These are phyloP conservation scores for Colletotrichum lindemuthianum DNA, from an alignment of 2,329 filamentous ascomycete genomes.

Conservation along the genomic window DNA sequence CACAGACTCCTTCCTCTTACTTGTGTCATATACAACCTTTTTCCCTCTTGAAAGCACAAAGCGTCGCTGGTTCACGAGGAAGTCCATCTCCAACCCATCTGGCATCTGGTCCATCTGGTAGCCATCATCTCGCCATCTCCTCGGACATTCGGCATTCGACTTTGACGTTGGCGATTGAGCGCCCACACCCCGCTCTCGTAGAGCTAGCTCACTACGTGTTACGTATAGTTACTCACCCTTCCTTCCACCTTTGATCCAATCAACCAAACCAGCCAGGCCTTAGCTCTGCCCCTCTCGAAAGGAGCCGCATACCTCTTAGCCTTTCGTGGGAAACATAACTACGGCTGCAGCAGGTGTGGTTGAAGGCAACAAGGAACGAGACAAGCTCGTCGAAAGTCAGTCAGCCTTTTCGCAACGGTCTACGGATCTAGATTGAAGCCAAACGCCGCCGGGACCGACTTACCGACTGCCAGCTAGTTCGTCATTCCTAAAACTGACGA, in stretches of 20 bases:
- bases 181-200: neutral
- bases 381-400: too few relatives aligned
- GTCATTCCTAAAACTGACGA: neutral
- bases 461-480: neutral
- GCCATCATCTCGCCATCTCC: conserved; percentile 12
- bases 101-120: neutral
- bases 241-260: too few relatives aligned
- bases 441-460: too few relatives aligned
- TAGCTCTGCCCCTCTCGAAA: conserved; percentile 3
- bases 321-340: too few relatives aligned
- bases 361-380: too few relatives aligned
- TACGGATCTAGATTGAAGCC: neutral
- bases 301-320: conserved; percentile 4
- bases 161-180: neutral
- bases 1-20: neutral
- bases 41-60: too few relatives aligned
- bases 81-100: too few relatives aligned
- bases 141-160: conserved; percentile 28
- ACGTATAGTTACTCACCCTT: too few relatives aligned
- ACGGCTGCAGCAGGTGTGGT: too few relatives aligned
- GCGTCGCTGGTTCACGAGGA: too few relatives aligned
- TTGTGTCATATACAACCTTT: neutral
- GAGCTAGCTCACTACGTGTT: too few relatives aligned
- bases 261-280: too few relatives aligned
- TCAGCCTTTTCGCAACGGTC: neutral